These are phyloP conservation scores for Diatrype stigma DNA, from an alignment of 2,329 filamentous ascomycete species.

Conservation along the genomic window DNA sequence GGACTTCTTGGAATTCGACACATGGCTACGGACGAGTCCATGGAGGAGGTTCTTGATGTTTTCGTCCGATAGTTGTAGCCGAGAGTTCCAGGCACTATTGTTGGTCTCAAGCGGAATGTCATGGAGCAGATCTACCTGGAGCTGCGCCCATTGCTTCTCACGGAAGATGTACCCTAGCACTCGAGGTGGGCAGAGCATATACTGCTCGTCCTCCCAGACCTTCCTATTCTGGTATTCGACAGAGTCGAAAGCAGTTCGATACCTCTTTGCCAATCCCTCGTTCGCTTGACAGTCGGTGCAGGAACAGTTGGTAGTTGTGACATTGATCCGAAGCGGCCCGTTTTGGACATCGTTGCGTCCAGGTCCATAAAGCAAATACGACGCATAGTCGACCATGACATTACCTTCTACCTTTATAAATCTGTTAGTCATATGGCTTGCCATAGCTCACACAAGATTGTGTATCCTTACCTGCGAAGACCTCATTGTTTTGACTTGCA, in stretches of 20 bases:
- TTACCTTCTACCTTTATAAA: neutral
- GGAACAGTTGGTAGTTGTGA: neutral
- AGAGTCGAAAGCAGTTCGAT: slow-evolving; percentile 3
- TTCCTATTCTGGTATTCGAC: neutral
- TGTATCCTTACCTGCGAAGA: neutral
- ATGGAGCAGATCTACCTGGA: slow-evolving; percentile 2
- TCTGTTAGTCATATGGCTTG: neutral
- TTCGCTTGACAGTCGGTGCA: slow-evolving; percentile 1
- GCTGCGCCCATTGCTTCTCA: slow-evolving; percentile 11
- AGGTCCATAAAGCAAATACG: slow-evolving; percentile 6
- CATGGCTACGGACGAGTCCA: slow-evolving; percentile 2
- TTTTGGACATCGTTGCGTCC: neutral
- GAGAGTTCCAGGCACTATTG: neutral
- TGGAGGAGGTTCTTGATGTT: slow-evolving; percentile 3
- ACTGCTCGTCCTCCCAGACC: slow-evolving; percentile 8
- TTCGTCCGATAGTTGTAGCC: slow-evolving; percentile 5
- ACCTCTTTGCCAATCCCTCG: neutral
- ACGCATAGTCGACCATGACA: slow-evolving; percentile 4
- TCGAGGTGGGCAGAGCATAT: slow-evolving; percentile 8
- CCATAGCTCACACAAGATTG: neutral
- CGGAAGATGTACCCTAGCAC: slow-evolving; percentile 11
- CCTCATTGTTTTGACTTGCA: neutral
- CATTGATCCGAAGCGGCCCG: neutral
- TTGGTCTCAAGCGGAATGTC: neutral
- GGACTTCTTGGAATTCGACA: neutral